Base-by-base conservation (phyloP, 805 yeast genomes). In the Monosporozyma aquatica region DNA sequence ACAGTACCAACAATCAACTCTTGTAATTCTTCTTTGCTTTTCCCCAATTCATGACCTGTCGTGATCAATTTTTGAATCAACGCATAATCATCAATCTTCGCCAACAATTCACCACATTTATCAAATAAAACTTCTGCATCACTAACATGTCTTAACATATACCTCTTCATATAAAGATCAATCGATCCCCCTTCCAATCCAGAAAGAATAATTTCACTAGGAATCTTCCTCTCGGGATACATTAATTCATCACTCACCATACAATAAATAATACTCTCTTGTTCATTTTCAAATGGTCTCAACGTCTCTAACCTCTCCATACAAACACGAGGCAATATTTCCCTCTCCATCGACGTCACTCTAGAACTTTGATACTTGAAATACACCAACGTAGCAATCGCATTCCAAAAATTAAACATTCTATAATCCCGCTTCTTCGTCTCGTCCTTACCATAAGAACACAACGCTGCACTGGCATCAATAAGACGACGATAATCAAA, bases 11-110 rank as follows among this genome's bases (percentile, higher is more conserved):
- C 24, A 11, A 74, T 57, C n/a, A 65, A 48, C 2, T 49, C 34
- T 1, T 47, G 11, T 1, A 72, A 58, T 3, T 66, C 69, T 9
- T 61, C 61, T 2, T 42, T 59, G 2, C 87, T 64, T 36, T 67
- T 62, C 17, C 76, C 69, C 39, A 74, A 60, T 14, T 68, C 64
- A 49, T 77, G 74, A 85, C 94, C 86, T 29, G 87, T 76, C 43
- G 75, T 74, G 5, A 58, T 48, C 11, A 58, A 41, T 4, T 43
- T 39, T 37, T 43, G 49, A 22, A 60, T 39, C n/a, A 57, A 21
- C 14, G 54, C 59, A 68, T 76, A 89, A 58, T 87, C 95, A 58
- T 89, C 87, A 42, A 82, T 71, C 8, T 68, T 58, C 20, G 71
- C 64, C 26, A 87, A 57, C 13, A 79, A 68, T 11, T 76, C 66